Conservation (phyloP, 2,329 filamentous ascomycete genomes). For the Tolypocladium tropicale region DNA sequence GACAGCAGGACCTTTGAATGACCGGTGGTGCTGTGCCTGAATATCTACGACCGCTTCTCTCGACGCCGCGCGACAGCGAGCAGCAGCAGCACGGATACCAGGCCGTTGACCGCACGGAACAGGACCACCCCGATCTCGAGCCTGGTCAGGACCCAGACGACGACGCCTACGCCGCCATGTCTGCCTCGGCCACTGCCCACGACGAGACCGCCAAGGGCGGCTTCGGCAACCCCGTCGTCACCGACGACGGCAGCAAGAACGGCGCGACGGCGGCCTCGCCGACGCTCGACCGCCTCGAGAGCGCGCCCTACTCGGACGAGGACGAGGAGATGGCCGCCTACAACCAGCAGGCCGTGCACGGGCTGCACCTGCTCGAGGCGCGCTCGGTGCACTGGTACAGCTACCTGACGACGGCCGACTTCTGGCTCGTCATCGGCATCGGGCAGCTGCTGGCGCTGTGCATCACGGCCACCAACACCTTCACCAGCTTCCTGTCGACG, state of each 20-base stretch:
- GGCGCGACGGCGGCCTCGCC: too few species aligned
- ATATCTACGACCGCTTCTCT: background rate
- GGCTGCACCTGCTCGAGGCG: conserved; percentile 44
- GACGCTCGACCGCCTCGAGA: background rate
- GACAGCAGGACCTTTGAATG: background rate
- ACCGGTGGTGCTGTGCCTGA: background rate
- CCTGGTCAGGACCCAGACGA: background rate
- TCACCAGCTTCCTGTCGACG: conserved; percentile 61
- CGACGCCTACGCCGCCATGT: background rate
- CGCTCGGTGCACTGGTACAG: conserved; percentile 50
- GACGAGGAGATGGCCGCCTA: conserved; percentile 16
- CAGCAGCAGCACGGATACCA: background rate
- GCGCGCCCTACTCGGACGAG: background rate
- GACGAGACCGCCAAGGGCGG: conserved; percentile 7
- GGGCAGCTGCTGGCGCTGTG: conserved; percentile 81
- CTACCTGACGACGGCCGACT: conserved; percentile 76
- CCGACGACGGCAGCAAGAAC: background rate
- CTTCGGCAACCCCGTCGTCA: conserved; percentile 4
- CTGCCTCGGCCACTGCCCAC: background rate
- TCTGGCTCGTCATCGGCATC: conserved; percentile 72
- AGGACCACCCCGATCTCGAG: too few species aligned
- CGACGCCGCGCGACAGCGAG: too few species aligned
- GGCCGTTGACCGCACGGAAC: background rate
- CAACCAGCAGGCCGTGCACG: conserved; percentile 27
- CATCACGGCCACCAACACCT: conserved; percentile 88